These are phyloP conservation scores for Globisporangium nodosum DNA, from an alignment of 352 stramenopile species.

Conservation along the genomic window DNA sequence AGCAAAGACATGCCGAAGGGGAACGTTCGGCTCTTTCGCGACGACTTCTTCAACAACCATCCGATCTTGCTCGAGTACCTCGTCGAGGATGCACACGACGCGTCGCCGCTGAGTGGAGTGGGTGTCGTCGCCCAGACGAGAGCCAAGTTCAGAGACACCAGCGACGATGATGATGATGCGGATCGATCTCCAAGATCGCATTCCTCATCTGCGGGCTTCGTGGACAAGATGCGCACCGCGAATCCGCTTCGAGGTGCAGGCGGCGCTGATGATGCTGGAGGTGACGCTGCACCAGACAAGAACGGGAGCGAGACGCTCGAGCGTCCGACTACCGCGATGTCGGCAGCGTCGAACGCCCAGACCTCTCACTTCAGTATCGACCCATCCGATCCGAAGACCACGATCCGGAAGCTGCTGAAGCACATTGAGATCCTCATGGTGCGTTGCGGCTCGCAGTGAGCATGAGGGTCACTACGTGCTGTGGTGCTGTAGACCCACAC, in stretches of 20 bases:
- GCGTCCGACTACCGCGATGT: slow-evolving; percentile 17
- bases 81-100: slow-evolving; percentile 29
- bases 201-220: slow-evolving; percentile 23
- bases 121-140: slow-evolving; percentile 4
- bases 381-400: slow-evolving; percentile 75
- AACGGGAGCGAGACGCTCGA: background rate
- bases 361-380: slow-evolving; percentile 64
- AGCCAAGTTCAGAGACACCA: slow-evolving; percentile 10
- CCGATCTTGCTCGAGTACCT: slow-evolving; percentile 81
- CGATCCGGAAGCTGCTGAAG: slow-evolving; percentile 77
- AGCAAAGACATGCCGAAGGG: slow-evolving; percentile 62
- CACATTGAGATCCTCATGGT: slow-evolving; percentile 80
- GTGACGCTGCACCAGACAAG: background rate
- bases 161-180: background rate
- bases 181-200: background rate
- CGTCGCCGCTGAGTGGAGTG: slow-evolving; percentile 8
- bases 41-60: slow-evolving; percentile 84
- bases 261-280: background rate
- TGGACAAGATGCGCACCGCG: slow-evolving; percentile 52
- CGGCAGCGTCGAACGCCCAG: slow-evolving; percentile 15
- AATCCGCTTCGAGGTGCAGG: slow-evolving; percentile 24
- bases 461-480: background rate
- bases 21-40: slow-evolving; percentile 76
- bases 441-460: slow-evolving; percentile 1
- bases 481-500: background rate